Percentiles rank a stretch among this genome's conserved stretches.
These are phyloP conservation scores for Colletotrichum eleusines DNA, from an alignment of 2,329 filamentous ascomycete species.

Conservation along the genomic window DNA sequence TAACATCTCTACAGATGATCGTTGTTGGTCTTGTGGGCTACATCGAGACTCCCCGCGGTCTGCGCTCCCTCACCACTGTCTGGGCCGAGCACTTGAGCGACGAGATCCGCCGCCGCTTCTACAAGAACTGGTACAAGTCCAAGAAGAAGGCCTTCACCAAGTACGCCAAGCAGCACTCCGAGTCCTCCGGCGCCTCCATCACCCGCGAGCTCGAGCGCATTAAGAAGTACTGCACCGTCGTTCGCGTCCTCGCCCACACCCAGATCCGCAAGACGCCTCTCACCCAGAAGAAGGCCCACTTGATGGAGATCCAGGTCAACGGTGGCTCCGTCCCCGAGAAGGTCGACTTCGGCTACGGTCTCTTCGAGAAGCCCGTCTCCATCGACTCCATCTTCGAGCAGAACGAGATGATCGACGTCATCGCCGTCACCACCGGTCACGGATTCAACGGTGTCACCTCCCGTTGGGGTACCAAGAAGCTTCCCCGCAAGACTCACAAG, in stretches of 20 bases:
- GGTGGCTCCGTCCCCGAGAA: constrained; percentile 96
- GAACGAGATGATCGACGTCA: constrained; percentile 99
- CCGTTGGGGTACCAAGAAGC: constrained; percentile 99
- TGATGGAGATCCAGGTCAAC: constrained; percentile 99
- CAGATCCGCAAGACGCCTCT: constrained; percentile 99
- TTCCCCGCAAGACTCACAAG: constrained; percentile 99
- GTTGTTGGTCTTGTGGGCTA: constrained; percentile 99
- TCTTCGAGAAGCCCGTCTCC: constrained; percentile 99
- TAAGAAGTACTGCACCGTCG: constrained; percentile 99
- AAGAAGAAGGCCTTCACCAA: constrained; percentile 99
- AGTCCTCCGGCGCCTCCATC: constrained; percentile 89
- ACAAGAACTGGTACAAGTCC: constrained; percentile 99
- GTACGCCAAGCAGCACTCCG: constrained; percentile 99
- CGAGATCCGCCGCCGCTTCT: constrained; percentile 99
- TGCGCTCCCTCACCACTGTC: constrained; percentile 98
- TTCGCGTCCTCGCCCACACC: constrained; percentile 99
- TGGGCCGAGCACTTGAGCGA: constrained; percentile 99
- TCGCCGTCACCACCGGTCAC: constrained; percentile 99
- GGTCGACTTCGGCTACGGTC: constrained; percentile 92
- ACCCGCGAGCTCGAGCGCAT: constrained; percentile 99
- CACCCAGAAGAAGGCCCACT: constrained; percentile 99
- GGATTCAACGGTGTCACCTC: constrained; percentile 97
- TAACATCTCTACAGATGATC: constrained; percentile 90
- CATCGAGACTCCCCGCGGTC: constrained; percentile 99
- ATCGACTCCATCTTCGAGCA: constrained; percentile 97